Base-by-base conservation (phyloP, 345 rosid species). In the Salix caprea region DNA sequence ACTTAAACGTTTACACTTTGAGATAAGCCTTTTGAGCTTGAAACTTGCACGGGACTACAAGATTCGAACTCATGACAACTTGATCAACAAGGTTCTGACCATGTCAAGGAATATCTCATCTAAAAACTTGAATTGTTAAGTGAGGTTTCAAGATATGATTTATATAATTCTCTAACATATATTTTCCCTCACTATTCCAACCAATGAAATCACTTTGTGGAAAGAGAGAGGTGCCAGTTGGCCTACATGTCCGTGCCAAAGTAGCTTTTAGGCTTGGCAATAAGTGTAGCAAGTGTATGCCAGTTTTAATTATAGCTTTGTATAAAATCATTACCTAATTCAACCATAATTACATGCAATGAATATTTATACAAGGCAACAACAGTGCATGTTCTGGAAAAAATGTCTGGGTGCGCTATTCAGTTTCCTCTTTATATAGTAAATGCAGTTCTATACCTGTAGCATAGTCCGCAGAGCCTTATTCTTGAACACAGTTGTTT, bases 391-490 rank as follows among this genome's bases (percentile, higher is more conserved):
- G 7, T 28, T 6, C 72, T 48, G 23, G 74, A 74, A 18, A 73
- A 42, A 54, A 46, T 12, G 15, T 67, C 67, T 28, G 26, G 52
- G n/a, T n/a, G 67, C 14, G 32, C 28, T 37, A 48, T 77, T 74
- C 24, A 74, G 71, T 64, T 50, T 44, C 54, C 72, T 16, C 32
- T 65, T 46, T 46, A 46, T 50, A 54, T 44, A 65, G 70, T 50
- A 76, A 50, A 56, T 77, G 81, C 15, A 34, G 40, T 61, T 73
- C 50, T 74, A 71, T 81, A 95, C 99, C 93, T 89, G 90, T 79
- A 95, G 84, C 44, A 78, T 76, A 78, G 99, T 95, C 60, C 93
- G 87, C 83, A 95, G 74, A 67, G 99, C 99, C 88, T 90, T 95
- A 70, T 87, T 88, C 87, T 88, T 91, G 82, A 95, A 95, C 69